Conservation (phyloP, 179 eudicot genomes). For the Spinacia oleracea region DNA sequence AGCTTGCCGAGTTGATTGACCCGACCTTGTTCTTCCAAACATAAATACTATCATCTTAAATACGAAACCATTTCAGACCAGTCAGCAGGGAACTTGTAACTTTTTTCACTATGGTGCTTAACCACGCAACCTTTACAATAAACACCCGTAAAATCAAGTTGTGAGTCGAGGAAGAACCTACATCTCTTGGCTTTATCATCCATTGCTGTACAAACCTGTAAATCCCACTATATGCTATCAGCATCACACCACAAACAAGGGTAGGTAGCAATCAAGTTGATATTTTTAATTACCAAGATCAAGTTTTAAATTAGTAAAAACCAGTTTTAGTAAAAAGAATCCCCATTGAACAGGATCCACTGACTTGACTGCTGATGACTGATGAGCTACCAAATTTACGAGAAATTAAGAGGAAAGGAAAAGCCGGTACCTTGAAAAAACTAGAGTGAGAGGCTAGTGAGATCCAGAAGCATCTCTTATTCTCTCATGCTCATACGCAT, state of each 20-base stretch:
- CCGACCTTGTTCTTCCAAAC: constrained; percentile 20
- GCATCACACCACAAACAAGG: background rate
- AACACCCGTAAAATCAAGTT: constrained; percentile 16
- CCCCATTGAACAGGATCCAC: background rate
- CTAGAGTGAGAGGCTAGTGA: constrained; percentile 27
- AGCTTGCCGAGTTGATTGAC: constrained; percentile 8
- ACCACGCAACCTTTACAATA: constrained; percentile 20
- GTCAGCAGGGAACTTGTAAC: constrained; percentile 12
- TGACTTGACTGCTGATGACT: background rate
- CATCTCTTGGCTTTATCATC: constrained; percentile 32
- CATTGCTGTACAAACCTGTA: constrained; percentile 42
- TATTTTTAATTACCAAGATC: background rate
- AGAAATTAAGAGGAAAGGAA: constrained; percentile 12
- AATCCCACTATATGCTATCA: background rate
- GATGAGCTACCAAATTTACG: background rate
- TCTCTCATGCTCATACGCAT: constrained; percentile 88
- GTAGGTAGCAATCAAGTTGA: background rate
- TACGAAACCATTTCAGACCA: constrained; percentile 7
- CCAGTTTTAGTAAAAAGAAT: background rate
- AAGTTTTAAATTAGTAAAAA: background rate
- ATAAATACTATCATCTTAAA: constrained; percentile 11
- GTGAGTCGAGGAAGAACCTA: constrained; percentile 34
- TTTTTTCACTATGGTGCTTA: constrained; percentile 19
- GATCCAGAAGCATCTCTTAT: constrained; percentile 64
- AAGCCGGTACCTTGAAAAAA: constrained; percentile 21